phyloP scores from a whole-genome alignment of 2,329 filamentous ascomycete species.

The Bipolaris cookei region DNA sequence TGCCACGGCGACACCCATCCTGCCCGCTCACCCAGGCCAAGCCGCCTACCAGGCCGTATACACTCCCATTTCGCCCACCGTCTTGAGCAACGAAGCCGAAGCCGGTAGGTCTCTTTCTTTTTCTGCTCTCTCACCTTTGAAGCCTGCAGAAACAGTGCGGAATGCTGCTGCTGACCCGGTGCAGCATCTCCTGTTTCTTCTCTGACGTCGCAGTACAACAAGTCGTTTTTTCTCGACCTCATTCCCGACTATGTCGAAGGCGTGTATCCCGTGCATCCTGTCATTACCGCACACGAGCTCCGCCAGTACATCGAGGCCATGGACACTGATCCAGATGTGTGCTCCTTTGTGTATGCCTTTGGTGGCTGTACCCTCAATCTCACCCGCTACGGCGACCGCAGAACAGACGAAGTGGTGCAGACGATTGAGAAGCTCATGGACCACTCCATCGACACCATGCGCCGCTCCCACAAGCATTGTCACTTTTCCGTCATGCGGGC shows the following conservation, averaged over 20 bases:
- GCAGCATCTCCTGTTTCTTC: conserved; percentile 28
- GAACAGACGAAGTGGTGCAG: conserved; percentile 42
- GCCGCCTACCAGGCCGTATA: conserved; percentile 19
- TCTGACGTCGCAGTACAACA: conserved; percentile 27
- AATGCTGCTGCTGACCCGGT: conserved; percentile 14
- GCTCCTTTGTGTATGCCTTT: conserved; percentile 55
- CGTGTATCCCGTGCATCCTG: conserved; percentile 57
- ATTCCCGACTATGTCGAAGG: conserved; percentile 54
- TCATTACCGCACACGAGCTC: conserved; percentile 54
- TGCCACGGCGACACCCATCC: conserved; percentile 32
- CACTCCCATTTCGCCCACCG: conserved; percentile 19
- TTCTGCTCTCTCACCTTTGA: background rate
- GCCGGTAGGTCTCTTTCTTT: conserved; percentile 24
- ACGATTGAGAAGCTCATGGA: conserved; percentile 45
- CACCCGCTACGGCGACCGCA: conserved; percentile 43
- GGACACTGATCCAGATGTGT: conserved; percentile 48
- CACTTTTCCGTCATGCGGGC: conserved; percentile 55
- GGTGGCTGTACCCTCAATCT: conserved; percentile 56
- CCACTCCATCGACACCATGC: conserved; percentile 46
- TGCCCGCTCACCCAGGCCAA: conserved; percentile 29
- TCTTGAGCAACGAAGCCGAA: conserved; percentile 25
- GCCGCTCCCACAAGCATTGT: conserved; percentile 49
- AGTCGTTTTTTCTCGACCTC: conserved; percentile 52
- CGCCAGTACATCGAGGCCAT: conserved; percentile 45
- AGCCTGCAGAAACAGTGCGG: background rate